phyloP scores from a whole-genome alignment of 805 yeast species.

The Monosporozyma siamensis region DNA sequence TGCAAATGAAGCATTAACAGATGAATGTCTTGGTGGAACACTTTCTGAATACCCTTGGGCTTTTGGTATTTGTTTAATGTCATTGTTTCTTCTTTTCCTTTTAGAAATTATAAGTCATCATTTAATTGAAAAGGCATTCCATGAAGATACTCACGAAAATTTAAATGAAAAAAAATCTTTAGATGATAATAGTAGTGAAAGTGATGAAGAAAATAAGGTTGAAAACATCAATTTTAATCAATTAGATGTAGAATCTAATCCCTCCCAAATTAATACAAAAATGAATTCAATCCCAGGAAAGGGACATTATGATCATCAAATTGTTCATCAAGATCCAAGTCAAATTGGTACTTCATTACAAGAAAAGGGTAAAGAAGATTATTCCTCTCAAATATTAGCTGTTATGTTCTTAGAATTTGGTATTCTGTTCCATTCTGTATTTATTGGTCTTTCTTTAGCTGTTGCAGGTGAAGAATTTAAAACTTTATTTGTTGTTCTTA shows the following conservation, averaged over 20 bases:
- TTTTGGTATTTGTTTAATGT: constrained; percentile 43
- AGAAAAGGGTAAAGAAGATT: constrained; percentile 33
- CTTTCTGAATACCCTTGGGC: constrained; percentile 48
- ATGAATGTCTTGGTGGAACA: constrained; percentile 55
- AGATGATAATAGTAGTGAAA: constrained; percentile 2
- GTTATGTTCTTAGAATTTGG: constrained; percentile 63
- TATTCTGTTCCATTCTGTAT: constrained; percentile 63
- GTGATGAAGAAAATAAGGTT: not conserved
- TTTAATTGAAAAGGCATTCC: constrained; percentile 31
- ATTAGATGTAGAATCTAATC: not conserved
- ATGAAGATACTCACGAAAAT: constrained; percentile 7
- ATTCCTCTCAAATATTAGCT: constrained; percentile 46
- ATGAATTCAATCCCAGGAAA: constrained; percentile 9
- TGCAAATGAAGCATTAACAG: constrained; percentile 46
- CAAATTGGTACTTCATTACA: constrained; percentile 11
- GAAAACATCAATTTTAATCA: not conserved
- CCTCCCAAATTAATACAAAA: not conserved
- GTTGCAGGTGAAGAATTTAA: constrained; percentile 55
- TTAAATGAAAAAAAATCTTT: constrained; percentile 1
- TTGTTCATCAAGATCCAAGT: constrained; percentile 10
- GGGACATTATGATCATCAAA: constrained; percentile 9
- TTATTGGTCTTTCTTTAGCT: constrained; percentile 62
- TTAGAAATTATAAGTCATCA: constrained; percentile 42
- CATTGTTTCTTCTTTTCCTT: constrained; percentile 39
- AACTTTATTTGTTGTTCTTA: constrained; percentile 52